Base-by-base conservation (phyloP, 2,329 filamentous ascomycete species). In the Magnaporthiopsis incrustans region DNA sequence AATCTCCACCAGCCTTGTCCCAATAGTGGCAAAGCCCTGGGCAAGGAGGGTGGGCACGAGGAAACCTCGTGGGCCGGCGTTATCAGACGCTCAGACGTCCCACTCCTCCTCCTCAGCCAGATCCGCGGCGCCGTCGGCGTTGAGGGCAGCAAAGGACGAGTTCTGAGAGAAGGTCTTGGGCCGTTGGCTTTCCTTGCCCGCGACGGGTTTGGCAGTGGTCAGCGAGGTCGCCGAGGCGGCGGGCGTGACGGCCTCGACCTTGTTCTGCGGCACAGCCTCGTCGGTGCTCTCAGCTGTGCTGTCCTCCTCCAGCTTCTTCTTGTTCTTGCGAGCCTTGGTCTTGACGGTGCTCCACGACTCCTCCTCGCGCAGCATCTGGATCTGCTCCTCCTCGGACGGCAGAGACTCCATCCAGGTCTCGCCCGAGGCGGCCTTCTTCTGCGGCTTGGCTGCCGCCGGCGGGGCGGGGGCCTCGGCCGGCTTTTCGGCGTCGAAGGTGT, bases 361-460 rank as follows among this genome's bases (percentile, higher is more conserved):
- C 68, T 85, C 80, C 60, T 82, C 79, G 69, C 81, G 81, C 64
- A 85, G 77, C 72, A 82, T 76, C 75, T 86, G 79, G 68, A 87
- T 77, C 75, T 87, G 85, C 74, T 87, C 82, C 73, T 88, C 85
- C 72, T 87, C 84, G 0, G 85, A 86, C 3, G 83, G 83, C 1
- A 85, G 75, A 12, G 79, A 77, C 6, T 81, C 76, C 33, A 80
- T 76, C 81, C 82, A 85, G 66, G 74, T 77, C 57, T 77, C 76
- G 44, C 73, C 71, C 67, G 77, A 73, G 27, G 71, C 67, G 25
- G 73, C 67, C 61, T 63, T 50, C 61, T 62, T 66, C 65, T 35
- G 58, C 64, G 75, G 74, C 61, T 68, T 65, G 60, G 27, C 27
- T 30, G 72, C 68, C 35, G 75, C 67, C 65, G 64, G 66, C 27